Evolutionary conservation across 768 basidiomycete species (phyloP).

Genomic region (Xerocomus potaroensis): DNA sequence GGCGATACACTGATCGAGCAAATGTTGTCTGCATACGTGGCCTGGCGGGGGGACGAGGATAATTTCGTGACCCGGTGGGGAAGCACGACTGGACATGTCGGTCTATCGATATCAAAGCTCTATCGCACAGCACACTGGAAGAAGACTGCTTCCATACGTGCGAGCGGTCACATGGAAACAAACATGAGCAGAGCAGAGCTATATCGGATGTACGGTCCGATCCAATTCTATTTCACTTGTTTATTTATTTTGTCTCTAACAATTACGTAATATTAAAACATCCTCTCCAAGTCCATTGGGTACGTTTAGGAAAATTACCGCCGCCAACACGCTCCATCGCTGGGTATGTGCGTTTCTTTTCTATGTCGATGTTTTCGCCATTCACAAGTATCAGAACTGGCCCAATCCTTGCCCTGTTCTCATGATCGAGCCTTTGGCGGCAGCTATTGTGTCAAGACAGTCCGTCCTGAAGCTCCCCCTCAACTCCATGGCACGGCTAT

Average conservation of each 20-base stretch:
- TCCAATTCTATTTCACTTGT: no score
- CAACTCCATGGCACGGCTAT: slow-evolving; percentile 27
- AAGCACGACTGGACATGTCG: no score
- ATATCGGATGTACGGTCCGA: slow-evolving; percentile 2
- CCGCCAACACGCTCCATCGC: slow-evolving; percentile 4
- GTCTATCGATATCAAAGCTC: no score
- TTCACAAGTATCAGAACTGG: background rate
- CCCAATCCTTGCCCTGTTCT: slow-evolving; percentile 24
- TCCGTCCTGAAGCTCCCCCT: slow-evolving; percentile 27
- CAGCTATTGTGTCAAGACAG: slow-evolving; percentile 42
- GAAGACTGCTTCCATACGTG: background rate
- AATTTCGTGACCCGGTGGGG: slow-evolving; percentile 44
- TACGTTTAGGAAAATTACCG: slow-evolving; percentile 2
- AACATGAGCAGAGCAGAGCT: slow-evolving; percentile 10
- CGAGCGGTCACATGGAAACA: slow-evolving; percentile 14
- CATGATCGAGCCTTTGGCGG: slow-evolving; percentile 65
- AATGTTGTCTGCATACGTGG: slow-evolving; percentile 36
- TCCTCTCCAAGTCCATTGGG: background rate
- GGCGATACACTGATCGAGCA: slow-evolving; percentile 56
- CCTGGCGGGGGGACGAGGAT: slow-evolving; percentile 40
- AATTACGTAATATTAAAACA: slow-evolving; percentile 19
- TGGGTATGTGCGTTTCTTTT: slow-evolving; percentile 8
- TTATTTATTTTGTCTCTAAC: slow-evolving; percentile 8
- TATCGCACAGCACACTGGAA: slow-evolving; percentile 18
- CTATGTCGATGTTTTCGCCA: background rate